Evolutionary conservation across 1,139 yeast species (phyloP), one percentile per base, ranked within the genome.

Genomic region (Suhomyces anneliseae): DNA sequence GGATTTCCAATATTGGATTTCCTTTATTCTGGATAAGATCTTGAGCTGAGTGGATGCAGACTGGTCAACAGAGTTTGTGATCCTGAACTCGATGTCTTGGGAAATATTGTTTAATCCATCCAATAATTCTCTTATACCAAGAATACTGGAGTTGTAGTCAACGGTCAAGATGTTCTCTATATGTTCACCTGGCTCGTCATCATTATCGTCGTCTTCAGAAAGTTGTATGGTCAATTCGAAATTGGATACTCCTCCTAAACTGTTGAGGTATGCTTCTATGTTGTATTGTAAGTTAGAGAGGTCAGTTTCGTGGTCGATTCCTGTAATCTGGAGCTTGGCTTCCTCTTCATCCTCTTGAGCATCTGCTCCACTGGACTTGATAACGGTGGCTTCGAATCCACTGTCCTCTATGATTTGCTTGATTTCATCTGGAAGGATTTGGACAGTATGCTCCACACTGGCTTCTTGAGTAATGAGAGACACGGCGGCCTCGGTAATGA

Each of bases 1-100:
- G 4, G 62, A 53, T 50, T 73, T 78, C 95, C 97, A 93, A 56
- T 78, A 81, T 43, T 72, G 69, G 38, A 89, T 85, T 54, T 92
- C 97, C 56, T 83, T 82, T 9, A 79, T 75, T 55, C 88, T 82
- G 0, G 90, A 76, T 34, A 93, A 72, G 4, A 87, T 66, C 40
- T 81, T 82, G 36, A 92, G 66, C 64, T 93, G 98, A 6, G 88
- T 71, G 3, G 79, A 66, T 43, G 81, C 64, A 8, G 77, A 63
- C 52, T 71, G 78, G 57, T 74, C 78, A 11, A 74, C 60, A 4
- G 79, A 70, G 54, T 74, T 74, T 33, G 70, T 48, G 12, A 73
- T 66, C 61, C 62, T 74, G 77, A 54, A 85, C 57, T 46, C 69
- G 27, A 73, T 46, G 5, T 55, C 57, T 3, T 42, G 48, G 4